Evolutionary conservation across 2,329 filamentous ascomycete species (phyloP).

Genomic region (Penicillium decumbens): DNA sequence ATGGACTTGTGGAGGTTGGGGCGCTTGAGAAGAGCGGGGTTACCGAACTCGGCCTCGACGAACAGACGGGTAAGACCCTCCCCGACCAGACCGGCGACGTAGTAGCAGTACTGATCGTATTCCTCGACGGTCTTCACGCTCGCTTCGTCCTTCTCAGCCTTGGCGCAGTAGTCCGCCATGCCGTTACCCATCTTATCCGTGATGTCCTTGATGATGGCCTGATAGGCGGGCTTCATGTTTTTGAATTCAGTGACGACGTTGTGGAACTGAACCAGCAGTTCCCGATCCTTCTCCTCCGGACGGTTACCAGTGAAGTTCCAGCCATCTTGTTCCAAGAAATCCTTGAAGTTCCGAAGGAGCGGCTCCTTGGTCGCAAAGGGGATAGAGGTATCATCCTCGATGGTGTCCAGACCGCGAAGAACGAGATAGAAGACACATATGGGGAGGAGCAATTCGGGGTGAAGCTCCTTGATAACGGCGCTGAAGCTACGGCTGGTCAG

Average conservation of each 20-base stretch:
- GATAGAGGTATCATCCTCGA: slow-evolving; percentile 98
- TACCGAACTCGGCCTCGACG: slow-evolving; percentile 79
- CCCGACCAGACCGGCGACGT: slow-evolving; percentile 96
- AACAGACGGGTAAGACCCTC: slow-evolving; percentile 89
- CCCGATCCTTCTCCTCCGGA: slow-evolving; percentile 87
- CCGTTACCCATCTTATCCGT: slow-evolving; percentile 93
- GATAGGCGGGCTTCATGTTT: slow-evolving; percentile 79
- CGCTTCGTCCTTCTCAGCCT: slow-evolving; percentile 72
- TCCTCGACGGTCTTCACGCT: slow-evolving; percentile 79
- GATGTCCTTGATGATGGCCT: slow-evolving; percentile 84
- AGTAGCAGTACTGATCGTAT: slow-evolving; percentile 96
- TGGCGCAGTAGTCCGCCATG: slow-evolving; percentile 92
- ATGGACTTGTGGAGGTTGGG: slow-evolving; percentile 86
- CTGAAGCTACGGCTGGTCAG: slow-evolving; percentile 89
- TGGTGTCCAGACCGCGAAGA: slow-evolving; percentile 89
- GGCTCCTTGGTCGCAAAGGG: slow-evolving; percentile 76
- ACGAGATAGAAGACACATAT: slow-evolving; percentile 89
- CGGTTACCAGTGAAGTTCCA: slow-evolving; percentile 88
- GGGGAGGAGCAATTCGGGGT: slow-evolving; percentile 86
- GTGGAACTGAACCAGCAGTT: slow-evolving; percentile 88
- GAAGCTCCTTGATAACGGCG: slow-evolving; percentile 89
- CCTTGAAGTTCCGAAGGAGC: slow-evolving; percentile 74
- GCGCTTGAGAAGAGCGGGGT: slow-evolving; percentile 73
- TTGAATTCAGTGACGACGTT: slow-evolving; percentile 80
- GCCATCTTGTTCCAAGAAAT: slow-evolving; percentile 72